phyloP scores from a whole-genome alignment of 805 yeast genomes.

The Myxozyma kluyveri region DNA sequence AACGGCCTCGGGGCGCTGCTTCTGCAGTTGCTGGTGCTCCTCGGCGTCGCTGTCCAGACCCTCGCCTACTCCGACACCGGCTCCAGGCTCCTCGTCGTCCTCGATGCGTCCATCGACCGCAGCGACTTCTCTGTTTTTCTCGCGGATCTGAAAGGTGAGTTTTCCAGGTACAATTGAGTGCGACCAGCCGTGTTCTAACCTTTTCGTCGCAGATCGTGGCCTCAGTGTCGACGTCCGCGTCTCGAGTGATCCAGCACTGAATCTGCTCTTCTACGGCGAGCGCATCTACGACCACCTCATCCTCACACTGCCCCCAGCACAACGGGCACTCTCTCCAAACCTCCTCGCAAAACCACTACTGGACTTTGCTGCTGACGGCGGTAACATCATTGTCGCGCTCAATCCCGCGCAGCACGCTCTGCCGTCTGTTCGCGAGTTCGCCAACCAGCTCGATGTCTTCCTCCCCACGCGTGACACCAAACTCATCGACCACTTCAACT shows the following conservation, averaged over 20 bases:
- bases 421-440: conserved; percentile 62
- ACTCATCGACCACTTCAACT: conserved; percentile 62
- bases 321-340: conserved; percentile 36
- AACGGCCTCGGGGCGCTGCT: conserved; percentile 1
- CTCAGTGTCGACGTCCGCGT: conserved; percentile 38
- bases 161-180: neutral
- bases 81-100: conserved; percentile 38
- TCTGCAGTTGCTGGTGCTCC: conserved; percentile 1
- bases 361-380: conserved; percentile 63
- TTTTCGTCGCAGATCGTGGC: conserved; percentile 39
- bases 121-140: conserved; percentile 36
- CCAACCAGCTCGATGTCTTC: conserved; percentile 76
- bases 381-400: conserved; percentile 56
- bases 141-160: conserved; percentile 32
- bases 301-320: conserved; percentile 53
- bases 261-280: conserved; percentile 45
- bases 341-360: conserved; percentile 52
- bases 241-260: conserved; percentile 36
- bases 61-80: conserved; percentile 26
- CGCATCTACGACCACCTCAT: conserved; percentile 55
- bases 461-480: conserved; percentile 74
- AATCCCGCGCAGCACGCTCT: conserved; percentile 50
- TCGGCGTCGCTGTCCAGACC: no score
- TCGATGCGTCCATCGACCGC: conserved; percentile 36
- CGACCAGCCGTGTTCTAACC: neutral